Percentiles rank a stretch among this genome's conserved stretches.
Evolutionary conservation across 306 rosid genomes (phyloP).

Genomic region (Hippophae tibetana): DNA sequence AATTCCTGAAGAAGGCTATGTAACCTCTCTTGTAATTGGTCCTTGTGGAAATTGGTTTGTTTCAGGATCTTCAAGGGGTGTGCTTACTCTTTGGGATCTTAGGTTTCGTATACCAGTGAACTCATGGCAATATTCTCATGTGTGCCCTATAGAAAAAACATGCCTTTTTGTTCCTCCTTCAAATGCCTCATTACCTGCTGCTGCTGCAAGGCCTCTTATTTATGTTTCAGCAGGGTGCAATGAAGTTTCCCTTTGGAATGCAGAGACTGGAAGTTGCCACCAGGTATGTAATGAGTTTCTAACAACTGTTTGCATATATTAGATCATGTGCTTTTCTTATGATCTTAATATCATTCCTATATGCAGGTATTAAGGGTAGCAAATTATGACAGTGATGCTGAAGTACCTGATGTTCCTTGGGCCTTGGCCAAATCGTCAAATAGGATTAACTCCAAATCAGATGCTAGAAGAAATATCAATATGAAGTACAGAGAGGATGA

Average conservation of each 20-base stretch:
- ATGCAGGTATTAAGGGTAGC: slow-evolving; percentile 64
- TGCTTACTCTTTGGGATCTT: slow-evolving; percentile 91
- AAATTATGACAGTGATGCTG: slow-evolving; percentile 66
- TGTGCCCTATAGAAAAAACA: slow-evolving; percentile 86
- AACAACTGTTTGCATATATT: neutral
- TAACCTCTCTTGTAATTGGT: slow-evolving; percentile 63
- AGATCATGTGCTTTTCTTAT: neutral
- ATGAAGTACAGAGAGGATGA: slow-evolving; percentile 85
- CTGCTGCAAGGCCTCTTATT: slow-evolving; percentile 80
- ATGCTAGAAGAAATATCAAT: slow-evolving; percentile 61
- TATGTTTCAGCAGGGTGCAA: slow-evolving; percentile 92
- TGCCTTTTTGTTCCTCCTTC: slow-evolving; percentile 78
- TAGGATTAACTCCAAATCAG: slow-evolving; percentile 47
- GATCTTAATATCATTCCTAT: neutral
- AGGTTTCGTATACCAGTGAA: slow-evolving; percentile 85
- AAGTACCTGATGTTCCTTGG: slow-evolving; percentile 75
- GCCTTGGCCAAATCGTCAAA: slow-evolving; percentile 73
- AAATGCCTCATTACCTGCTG: slow-evolving; percentile 55
- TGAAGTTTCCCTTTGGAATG: slow-evolving; percentile 99
- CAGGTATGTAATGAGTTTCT: slow-evolving; percentile 46
- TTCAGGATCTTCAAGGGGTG: slow-evolving; percentile 90
- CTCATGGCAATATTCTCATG: slow-evolving; percentile 76
- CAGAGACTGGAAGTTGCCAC: slow-evolving; percentile 93
- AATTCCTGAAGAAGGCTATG: slow-evolving; percentile 83
- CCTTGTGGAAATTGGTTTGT: slow-evolving; percentile 94